Conservation (phyloP, 768 basidiomycete species). For the Tylopilus sp. region DNA sequence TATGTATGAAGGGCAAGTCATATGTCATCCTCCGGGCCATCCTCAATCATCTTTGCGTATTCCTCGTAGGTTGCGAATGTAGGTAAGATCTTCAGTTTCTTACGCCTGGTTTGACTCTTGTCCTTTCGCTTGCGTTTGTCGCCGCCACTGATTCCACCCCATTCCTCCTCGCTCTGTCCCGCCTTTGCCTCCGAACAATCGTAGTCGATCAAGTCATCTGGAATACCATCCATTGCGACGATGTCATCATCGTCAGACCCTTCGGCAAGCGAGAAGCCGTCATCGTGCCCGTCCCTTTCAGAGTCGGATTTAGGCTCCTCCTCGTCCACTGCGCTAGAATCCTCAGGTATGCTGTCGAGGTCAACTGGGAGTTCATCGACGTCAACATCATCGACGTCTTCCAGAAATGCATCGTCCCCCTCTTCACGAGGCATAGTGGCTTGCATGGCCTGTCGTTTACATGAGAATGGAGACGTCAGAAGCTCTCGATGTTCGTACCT, state of each 20-base stretch:
- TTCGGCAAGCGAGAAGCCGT: constrained; percentile 55
- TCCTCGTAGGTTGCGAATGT: constrained; percentile 89
- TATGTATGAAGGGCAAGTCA: neutral
- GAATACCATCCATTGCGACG: constrained; percentile 51
- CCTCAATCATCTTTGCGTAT: constrained; percentile 82
- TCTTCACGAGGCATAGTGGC: constrained; percentile 67
- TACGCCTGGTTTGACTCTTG: constrained; percentile 45
- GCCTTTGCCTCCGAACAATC: constrained; percentile 48
- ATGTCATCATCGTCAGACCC: constrained; percentile 72
- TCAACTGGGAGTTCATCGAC: constrained; percentile 28
- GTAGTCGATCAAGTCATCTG: constrained; percentile 56
- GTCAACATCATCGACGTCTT: constrained; percentile 27
- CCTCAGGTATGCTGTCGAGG: constrained; percentile 28
- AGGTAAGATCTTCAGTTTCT: constrained; percentile 65
- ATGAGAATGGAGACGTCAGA: neutral
- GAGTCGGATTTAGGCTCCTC: constrained; percentile 25
- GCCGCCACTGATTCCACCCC: constrained; percentile 41
- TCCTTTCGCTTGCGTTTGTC: constrained; percentile 53
- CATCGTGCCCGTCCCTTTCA: constrained; percentile 37
- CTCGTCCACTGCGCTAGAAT: constrained; percentile 33
- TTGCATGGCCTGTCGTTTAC: constrained; percentile 70
- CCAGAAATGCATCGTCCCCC: constrained; percentile 46
- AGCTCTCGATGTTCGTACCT: constrained; percentile 45
- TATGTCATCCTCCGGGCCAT: constrained; percentile 34
- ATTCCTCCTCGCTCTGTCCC: constrained; percentile 19